Conservation (phyloP, 805 yeast species). For the Candida nemodendra region DNA sequence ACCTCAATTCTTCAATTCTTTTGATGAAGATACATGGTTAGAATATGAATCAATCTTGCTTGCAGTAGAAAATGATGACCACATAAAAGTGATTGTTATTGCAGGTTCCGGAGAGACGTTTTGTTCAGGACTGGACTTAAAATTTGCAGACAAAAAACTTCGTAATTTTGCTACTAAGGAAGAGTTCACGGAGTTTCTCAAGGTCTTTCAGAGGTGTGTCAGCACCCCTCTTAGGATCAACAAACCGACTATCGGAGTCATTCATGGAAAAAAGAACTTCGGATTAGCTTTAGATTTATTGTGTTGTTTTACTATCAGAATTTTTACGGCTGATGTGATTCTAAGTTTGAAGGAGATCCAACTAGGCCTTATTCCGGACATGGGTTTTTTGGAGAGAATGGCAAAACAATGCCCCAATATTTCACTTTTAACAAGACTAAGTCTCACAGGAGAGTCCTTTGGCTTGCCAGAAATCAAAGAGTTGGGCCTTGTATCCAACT, state of each 20-base stretch:
- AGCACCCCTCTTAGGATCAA: slow-evolving; percentile 44
- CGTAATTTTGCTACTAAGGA: slow-evolving; percentile 9
- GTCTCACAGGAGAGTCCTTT: slow-evolving; percentile 61
- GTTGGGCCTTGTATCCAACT: slow-evolving; percentile 51
- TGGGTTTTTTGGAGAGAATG: slow-evolving; percentile 71
- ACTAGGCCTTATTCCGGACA: slow-evolving; percentile 75
- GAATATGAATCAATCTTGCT: slow-evolving; percentile 52
- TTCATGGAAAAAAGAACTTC: slow-evolving; percentile 56
- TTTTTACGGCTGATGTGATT: slow-evolving; percentile 49
- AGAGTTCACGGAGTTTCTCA: slow-evolving; percentile 38
- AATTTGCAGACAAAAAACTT: slow-evolving; percentile 23
- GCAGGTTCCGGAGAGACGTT: slow-evolving; percentile 57
- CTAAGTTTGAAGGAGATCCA: slow-evolving; percentile 68
- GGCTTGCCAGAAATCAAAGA: slow-evolving; percentile 51
- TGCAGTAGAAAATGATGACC: slow-evolving; percentile 41
- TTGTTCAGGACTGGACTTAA: slow-evolving; percentile 65
- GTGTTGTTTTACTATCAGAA: slow-evolving; percentile 55
- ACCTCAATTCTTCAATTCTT: slow-evolving; percentile 59
- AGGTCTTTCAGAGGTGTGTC: slow-evolving; percentile 59
- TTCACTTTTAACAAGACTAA: slow-evolving; percentile 57
- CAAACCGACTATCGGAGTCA: slow-evolving; percentile 64
- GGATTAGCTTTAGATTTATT: slow-evolving; percentile 73
- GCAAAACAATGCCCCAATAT: slow-evolving; percentile 52
- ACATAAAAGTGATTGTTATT: slow-evolving; percentile 54
- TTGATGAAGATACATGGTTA: slow-evolving; percentile 52